Base-by-base conservation (phyloP, 352 stramenopile species). In the Phytophthora niederhauseri region DNA sequence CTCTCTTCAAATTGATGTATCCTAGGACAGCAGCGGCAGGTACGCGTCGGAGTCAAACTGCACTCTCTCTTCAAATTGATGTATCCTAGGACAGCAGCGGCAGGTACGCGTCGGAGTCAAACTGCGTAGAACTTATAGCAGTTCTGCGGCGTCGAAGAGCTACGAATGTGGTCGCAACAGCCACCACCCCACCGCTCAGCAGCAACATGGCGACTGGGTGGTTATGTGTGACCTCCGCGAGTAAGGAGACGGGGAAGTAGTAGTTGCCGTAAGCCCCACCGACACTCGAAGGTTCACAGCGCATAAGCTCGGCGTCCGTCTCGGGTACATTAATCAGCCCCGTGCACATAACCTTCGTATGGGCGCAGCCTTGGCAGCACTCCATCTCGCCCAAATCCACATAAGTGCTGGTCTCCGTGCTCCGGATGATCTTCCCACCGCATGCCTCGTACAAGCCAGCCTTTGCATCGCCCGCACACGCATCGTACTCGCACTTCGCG, bases 381-480 rank as follows among this genome's bases (percentile, higher is more conserved):
- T 64, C 30, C 14, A 66, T 60, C 7, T 70, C 62, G 6, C 59
- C 57, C 1, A 43, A 73, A 19, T 70, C 55, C 30, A 81, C 19
- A 4, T 66, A 74, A 12, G 71, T 84, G 8, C 61, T 58, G 0
- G 61, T 70, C 17, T 52, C 41, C 6, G 61, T 45, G 0, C 57
- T 52, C 15, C 28, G 61, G 20, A 91, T 60, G 19, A 89, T 57
- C 5, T 68, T 74, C 14, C 83, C 83, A 8, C 73, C 78, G 53
- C 84, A 92, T 4, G 73, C 73, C 57, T 87, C 77, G 52, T 78
- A 89, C 63, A 81, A 70, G 19, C 81, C 81, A 15, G 77, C 63
- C 17, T 77, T 68, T 1, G 43, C 36, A 1, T 76, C 60, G 20
- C 64, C 76, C 0, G 69, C 64, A 51, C 78, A 84, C 14, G 67